Base-by-base conservation (phyloP, 768 basidiomycete species). In the Cantharellus anzutake region DNA sequence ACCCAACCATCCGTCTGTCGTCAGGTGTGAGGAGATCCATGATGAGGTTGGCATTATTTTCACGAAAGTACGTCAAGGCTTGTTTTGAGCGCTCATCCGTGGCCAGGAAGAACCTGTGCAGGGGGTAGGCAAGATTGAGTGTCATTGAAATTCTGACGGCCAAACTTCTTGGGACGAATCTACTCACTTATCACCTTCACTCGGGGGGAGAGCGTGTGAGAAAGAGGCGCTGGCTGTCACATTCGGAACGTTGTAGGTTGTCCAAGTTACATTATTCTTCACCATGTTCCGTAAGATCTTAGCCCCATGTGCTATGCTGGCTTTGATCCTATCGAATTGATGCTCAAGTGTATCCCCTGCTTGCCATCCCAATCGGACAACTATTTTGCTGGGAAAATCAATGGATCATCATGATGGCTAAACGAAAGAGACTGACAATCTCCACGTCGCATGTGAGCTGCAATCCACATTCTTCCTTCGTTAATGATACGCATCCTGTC, bases 271-370 rank as follows among this genome's bases (percentile, higher is more conserved):
- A 39, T 38, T 35, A 20, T 16, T 41, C 39, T 41, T 37, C 11
- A 61, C 55, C n/a, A 42, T 51, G 34, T 50, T 35, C 2, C 42
- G 48, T 29, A 66, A 14, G 29, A 50, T 56, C 48, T 64, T 57
- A 42, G 68, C 66, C 53, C 73, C 73, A 16, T 59, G 58, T 4
- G 61, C 62, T 59, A 64, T 67, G 3, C 58, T 65, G 51, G 56
- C 59, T 60, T 67, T 66, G 51, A 76, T 68, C 14, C 72, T 69
- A n/a, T 62, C 40, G 51, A 74, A 64, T 60, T 75, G 74, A 1
- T 64, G 68, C 57, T 70, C 68, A 5, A 73, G 68, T 1, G 69
- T 67, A 0, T 60, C 40, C 41, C 72, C 68, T 72, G 72, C 34
- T 35, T 68, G 71, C 73, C 75, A 42, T 65, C 63, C 44, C 41